Evolutionary conservation across 2,329 filamentous ascomycete genomes (phyloP), one percentile per base, ranked within the genome.

Genomic region (Neonectria coccinea): DNA sequence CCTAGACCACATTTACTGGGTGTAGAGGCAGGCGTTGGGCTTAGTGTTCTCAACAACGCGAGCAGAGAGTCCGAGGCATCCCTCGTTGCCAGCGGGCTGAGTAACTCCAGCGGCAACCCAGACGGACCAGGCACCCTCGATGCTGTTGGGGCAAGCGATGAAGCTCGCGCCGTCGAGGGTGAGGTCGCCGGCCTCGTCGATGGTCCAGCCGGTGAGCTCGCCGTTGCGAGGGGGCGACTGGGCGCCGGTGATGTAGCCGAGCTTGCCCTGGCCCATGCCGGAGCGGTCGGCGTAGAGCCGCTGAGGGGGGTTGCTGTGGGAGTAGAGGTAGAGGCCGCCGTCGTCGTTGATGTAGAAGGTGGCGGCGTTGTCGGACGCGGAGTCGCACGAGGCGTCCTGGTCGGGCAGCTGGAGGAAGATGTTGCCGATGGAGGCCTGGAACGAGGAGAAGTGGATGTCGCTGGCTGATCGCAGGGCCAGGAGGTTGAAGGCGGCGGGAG

Each of bases 261-360:
- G 73, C 44, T 80, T 78, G 54, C 88, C 88, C 64, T 86, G 84
- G 65, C 85, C 84, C 85, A 7, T 9, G 9, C 85, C 86, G 27
- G 85, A 88, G 47, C 84, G 84, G 75, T 89, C 86, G 39, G 82
- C 83, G 66, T 74, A 89, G 59, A 86, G 62, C 70, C 83, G 76
- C 79, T 89, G 87, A 14, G 62, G 59, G 14, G 78, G 76, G 39
- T 73, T 78, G 5, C 76, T 79, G 18, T 71, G 69, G 36, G 80
- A 69, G 67, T 81, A 88, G 22, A 90, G 80, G 73, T 75, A 82
- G 16, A 88, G 78, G 31, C 78, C 78, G 45, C 79, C 78, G 44
- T 85, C 78, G 22, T 80, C 7, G 27, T 6, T 56, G 69, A 71
- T n/a, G 29, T 78, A 78, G 77, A 89, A 88, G 31, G 80, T 85